Conservation (phyloP, 306 rosid species). For the Leucaena leucocephala region DNA sequence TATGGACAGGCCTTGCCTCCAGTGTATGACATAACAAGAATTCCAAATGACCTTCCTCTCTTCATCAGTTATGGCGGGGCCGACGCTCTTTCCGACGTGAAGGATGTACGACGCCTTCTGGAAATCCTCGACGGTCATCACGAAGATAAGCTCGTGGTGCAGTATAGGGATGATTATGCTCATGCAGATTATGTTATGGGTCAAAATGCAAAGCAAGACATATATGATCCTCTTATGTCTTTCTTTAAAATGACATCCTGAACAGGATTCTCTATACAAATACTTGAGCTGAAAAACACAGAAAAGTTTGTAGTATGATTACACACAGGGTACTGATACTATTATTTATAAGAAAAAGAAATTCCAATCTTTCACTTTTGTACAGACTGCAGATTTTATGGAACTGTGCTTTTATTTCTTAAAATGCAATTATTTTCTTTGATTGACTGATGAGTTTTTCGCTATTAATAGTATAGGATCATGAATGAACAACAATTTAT, state of each 20-base stretch:
- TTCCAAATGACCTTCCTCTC: slow-evolving; percentile 73
- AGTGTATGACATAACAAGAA: slow-evolving; percentile 60
- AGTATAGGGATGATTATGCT: slow-evolving; percentile 70
- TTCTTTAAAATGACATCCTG: slow-evolving; percentile 59
- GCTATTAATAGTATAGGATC: neutral
- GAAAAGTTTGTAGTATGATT: neutral
- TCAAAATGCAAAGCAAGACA: slow-evolving; percentile 62
- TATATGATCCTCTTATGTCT: slow-evolving; percentile 73
- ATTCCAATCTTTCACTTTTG: neutral
- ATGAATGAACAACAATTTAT: neutral
- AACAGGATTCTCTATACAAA: slow-evolving; percentile 4
- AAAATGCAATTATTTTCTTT: neutral
- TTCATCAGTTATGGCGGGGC: slow-evolving; percentile 69
- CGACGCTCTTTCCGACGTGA: slow-evolving; percentile 71
- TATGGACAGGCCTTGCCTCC: slow-evolving; percentile 80
- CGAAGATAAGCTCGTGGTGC: slow-evolving; percentile 65
- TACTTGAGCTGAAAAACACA: neutral
- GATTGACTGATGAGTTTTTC: neutral
- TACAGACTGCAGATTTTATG: neutral
- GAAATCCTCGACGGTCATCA: slow-evolving; percentile 58
- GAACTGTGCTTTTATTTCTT: neutral
- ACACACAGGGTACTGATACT: neutral
- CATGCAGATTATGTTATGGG: slow-evolving; percentile 86
- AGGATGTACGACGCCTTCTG: slow-evolving; percentile 61
- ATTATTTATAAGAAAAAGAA: neutral